Evolutionary conservation across 768 basidiomycete genomes (phyloP), one percentile per base, ranked within the genome.

Genomic region (Tricholoma hemisulphureum): DNA sequence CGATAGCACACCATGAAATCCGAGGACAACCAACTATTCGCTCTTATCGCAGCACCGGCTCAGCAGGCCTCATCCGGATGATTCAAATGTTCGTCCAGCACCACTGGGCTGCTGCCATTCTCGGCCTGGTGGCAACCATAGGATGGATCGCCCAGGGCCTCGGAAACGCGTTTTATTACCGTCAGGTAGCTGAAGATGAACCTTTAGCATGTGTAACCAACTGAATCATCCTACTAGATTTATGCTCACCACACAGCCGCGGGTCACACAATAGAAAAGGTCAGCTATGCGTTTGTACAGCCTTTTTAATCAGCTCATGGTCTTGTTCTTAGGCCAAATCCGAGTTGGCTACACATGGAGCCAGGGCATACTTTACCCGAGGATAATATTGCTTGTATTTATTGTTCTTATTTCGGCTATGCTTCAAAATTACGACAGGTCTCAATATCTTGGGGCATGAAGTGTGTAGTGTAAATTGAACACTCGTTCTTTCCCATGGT

Each of bases 51-150:
- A 92, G 91, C 60, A 96, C 96, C 45, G 97, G 97, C 32, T 93
- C 94, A 46, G 95, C 94, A 24, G 96, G 97, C 14, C 80, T 99
- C 52, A 95, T 98, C 67, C 92, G 95, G 73, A 95, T 89, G 46
- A 91, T 98, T 63, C 80, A 86, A 58, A 84, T 89, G 79, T 96
- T 87, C 69, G 78, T 81, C 2, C 75, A 79, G 45, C 84, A 85
- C 46, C 81, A 85, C 53, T 85, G 91, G 77, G 86, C 83, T 29
- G 89, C 95, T 18, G 97, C 85, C 55, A 79, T 96, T 55, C 80
- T 98, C 54, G 87, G 93, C 48, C 78, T 86, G 14, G 72, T 98
- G 45, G 82, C 95, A 9, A 91, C 91, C 9, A 80, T 86, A 24
- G 95, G 93, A 34, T 99, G 96, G 96, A 79, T 80, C 4, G 56